Evolutionary conservation across 495 filamentous ascomycete genomes (phyloP).

Genomic region (Neurospora africana): DNA sequence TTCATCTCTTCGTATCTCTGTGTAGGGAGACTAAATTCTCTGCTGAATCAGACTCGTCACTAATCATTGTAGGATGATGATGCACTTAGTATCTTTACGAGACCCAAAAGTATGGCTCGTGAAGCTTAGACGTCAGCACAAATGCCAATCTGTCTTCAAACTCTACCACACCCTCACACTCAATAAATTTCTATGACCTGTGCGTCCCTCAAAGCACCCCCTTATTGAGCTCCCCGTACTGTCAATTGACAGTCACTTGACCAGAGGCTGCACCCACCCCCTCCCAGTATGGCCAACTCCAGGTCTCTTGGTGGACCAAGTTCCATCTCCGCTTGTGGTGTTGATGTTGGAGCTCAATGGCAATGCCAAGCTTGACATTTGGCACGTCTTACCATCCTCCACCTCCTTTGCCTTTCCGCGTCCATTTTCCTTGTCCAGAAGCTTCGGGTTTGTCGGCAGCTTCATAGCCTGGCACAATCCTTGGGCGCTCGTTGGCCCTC

Average conservation of each 20-base stretch:
- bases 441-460: not conserved
- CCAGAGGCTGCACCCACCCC: no score
- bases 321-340: not conserved
- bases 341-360: no score
- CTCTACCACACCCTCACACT: not conserved
- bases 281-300: no score
- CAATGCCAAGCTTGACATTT: not conserved
- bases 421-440: not conserved
- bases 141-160: not conserved
- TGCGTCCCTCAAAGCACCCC: not conserved
- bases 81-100: not conserved
- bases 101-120: not conserved
- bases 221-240: not conserved
- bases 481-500: not conserved
- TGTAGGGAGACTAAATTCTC: not conserved
- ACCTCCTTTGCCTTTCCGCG: not conserved
- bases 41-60: not conserved
- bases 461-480: not conserved
- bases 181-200: not conserved
- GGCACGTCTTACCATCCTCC: not conserved
- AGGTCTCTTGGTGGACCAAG: not conserved
- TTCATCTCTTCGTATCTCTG: not conserved
- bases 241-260: no score
- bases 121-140: not conserved
- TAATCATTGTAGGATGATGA: not conserved